Percentiles rank a stretch among this genome's conserved stretches.
These are phyloP conservation scores for Flaveria robusta DNA, from an alignment of 129 eudicot species.

Conservation along the genomic window DNA sequence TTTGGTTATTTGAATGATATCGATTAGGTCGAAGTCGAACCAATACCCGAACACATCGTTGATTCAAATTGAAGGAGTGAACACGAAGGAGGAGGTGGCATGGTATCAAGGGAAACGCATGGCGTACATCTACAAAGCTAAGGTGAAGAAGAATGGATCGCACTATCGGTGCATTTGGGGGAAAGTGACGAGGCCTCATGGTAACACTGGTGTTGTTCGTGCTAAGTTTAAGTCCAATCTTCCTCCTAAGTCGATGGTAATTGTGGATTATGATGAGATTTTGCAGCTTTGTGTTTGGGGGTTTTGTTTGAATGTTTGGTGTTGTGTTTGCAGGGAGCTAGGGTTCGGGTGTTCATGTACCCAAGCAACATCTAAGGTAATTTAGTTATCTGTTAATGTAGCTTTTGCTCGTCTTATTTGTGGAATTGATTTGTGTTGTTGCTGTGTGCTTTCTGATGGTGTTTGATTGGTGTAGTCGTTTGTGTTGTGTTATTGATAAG, in stretches of 20 bases:
- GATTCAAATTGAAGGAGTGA: constrained; percentile 52
- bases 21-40: constrained; percentile 46
- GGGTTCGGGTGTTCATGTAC: constrained; percentile 80
- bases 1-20: constrained; percentile 2
- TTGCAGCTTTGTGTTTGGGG: not conserved
- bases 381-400: not conserved
- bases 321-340: constrained; percentile 54
- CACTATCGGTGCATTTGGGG: constrained; percentile 59
- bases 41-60: constrained; percentile 49
- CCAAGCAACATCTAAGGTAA: constrained; percentile 86
- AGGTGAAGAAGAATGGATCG: constrained; percentile 46
- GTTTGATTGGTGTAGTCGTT: not conserved
- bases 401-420: not conserved
- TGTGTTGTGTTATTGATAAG: not conserved
- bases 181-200: constrained; percentile 47
- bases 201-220: constrained; percentile 49
- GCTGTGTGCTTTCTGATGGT: not conserved
- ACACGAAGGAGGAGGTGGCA: constrained; percentile 52
- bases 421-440: not conserved
- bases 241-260: constrained; percentile 50
- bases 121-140: constrained; percentile 56
- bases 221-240: constrained; percentile 51
- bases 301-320: not conserved
- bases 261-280: not conserved
- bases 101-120: constrained; percentile 54